Conservation (phyloP, 805 yeast genomes). For the Lachancea kluyveri region DNA sequence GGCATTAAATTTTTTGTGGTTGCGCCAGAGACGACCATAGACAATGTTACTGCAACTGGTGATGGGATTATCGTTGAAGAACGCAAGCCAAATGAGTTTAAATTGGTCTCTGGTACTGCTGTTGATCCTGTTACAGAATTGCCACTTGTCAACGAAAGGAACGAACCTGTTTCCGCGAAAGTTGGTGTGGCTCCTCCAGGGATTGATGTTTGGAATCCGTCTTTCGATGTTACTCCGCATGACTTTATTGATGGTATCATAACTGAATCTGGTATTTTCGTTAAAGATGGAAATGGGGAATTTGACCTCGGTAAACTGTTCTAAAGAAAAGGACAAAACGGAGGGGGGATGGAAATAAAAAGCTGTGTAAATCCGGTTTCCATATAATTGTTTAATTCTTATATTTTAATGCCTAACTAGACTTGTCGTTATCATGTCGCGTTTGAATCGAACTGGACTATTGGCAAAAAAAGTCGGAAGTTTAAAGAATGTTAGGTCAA, state of each 20-base stretch:
- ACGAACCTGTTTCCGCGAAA: conserved; percentile 36
- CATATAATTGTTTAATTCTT: too few species aligned
- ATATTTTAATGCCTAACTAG: too few species aligned
- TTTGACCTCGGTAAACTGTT: conserved; percentile 37
- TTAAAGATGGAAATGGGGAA: conserved; percentile 44
- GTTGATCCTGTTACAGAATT: conserved; percentile 29
- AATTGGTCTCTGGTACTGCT: conserved; percentile 65
- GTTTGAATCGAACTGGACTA: too few species aligned
- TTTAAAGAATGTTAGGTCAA: too few species aligned
- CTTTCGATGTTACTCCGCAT: conserved; percentile 90
- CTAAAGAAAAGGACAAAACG: conserved; percentile 3
- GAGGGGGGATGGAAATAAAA: too few species aligned
- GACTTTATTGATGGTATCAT: conserved; percentile 80
- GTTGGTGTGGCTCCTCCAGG: conserved; percentile 83
- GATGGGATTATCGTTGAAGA: conserved; percentile 79
- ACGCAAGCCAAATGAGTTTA: conserved; percentile 75
- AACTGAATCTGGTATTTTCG: conserved; percentile 64
- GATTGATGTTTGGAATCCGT: conserved; percentile 90
- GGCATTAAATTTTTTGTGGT: conserved; percentile 85
- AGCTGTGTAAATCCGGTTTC: too few species aligned
- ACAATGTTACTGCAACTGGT: conserved; percentile 58
- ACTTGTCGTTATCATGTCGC: too few species aligned
- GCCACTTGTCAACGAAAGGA: conserved; percentile 20
- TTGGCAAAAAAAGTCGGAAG: too few species aligned
- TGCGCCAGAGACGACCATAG: conserved; percentile 92